phyloP scores from a whole-genome alignment of 306 rosid species.

The Alnus glutinosa region DNA sequence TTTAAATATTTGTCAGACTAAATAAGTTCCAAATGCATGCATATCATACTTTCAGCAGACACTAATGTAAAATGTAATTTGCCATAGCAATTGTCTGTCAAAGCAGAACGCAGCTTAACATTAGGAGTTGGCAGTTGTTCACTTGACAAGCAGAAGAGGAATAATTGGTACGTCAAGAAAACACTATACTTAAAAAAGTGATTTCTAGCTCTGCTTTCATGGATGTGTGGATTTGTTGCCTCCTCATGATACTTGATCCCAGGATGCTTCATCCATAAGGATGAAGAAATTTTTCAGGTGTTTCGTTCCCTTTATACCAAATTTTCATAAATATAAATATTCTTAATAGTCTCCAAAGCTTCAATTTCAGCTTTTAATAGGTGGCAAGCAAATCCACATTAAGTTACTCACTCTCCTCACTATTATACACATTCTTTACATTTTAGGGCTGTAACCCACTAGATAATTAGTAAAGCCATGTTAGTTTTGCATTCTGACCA shows the following conservation, averaged over 20 bases:
- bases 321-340: background rate
- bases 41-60: background rate
- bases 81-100: constrained; percentile 22
- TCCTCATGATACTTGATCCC: background rate
- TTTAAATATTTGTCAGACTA: constrained; percentile 10
- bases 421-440: too few relatives aligned
- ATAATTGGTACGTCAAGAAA: constrained; percentile 1
- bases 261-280: background rate
- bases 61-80: constrained; percentile 6
- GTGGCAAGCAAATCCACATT: too few relatives aligned
- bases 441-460: too few relatives aligned
- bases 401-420: too few relatives aligned
- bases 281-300: background rate
- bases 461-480: background rate
- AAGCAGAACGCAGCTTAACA: constrained; percentile 18
- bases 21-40: constrained; percentile 17
- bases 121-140: background rate
- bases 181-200: constrained; percentile 2
- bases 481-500: background rate
- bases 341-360: background rate
- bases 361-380: too few relatives aligned
- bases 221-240: background rate
- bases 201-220: background rate
- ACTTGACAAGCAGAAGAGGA: constrained; percentile 5
- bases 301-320: background rate